Evolutionary conservation across 148 eudicot genomes (phyloP).

Genomic region (Simmondsia chinensis): DNA sequence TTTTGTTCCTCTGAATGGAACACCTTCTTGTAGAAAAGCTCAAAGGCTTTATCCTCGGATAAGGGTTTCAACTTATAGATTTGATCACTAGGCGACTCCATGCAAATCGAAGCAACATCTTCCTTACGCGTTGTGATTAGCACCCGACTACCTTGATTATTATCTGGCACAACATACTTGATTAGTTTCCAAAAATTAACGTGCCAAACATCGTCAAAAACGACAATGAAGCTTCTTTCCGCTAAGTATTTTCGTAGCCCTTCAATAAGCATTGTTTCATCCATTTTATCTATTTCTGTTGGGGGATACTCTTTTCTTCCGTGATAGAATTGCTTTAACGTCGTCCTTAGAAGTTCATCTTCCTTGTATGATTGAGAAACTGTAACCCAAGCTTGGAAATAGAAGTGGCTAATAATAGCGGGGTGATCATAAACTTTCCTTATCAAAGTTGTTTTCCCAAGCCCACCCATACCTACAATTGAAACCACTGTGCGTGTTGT

Average conservation of each 20-base stretch:
- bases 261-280: background rate
- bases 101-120: background rate
- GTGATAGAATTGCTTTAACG: background rate
- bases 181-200: too few relatives aligned
- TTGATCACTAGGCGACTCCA: background rate
- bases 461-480: background rate
- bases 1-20: background rate
- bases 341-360: too few relatives aligned
- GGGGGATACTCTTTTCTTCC: background rate
- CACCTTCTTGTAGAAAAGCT: background rate
- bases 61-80: too few relatives aligned
- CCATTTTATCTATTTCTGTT: too few relatives aligned
- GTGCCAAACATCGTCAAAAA: too few relatives aligned
- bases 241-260: background rate
- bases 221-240: background rate
- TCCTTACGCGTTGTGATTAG: background rate
- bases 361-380: too few relatives aligned
- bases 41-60: background rate
- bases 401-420: too few relatives aligned
- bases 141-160: too few relatives aligned
- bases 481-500: background rate
- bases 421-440: too few relatives aligned
- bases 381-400: too few relatives aligned
- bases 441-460: too few relatives aligned
- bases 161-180: too few relatives aligned